A percentile compares a stretch with the other conserved stretches of the same genome.
Evolutionary conservation across 805 yeast genomes (phyloP).

Genomic region (Hanseniaspora vineae): DNA sequence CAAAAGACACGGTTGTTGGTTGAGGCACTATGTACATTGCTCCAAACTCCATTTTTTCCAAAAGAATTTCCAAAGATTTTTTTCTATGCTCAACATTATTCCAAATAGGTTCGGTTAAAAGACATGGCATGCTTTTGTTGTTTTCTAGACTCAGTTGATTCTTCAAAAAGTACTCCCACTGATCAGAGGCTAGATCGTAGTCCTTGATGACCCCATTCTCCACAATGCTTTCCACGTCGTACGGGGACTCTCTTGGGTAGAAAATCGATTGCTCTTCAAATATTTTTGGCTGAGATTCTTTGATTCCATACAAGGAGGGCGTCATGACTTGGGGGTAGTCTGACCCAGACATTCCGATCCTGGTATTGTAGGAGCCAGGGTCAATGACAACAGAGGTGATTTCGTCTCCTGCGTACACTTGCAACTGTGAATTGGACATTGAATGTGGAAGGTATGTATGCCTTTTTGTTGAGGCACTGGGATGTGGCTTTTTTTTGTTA

Average conservation of each 20-base stretch:
- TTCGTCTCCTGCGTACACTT: constrained; percentile 57
- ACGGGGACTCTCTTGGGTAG: constrained; percentile 35
- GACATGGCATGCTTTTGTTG: constrained; percentile 37
- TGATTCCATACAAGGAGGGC: constrained; percentile 50
- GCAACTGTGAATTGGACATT: constrained; percentile 21
- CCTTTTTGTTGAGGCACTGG: neutral
- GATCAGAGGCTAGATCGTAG: constrained; percentile 77
- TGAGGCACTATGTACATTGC: constrained; percentile 71
- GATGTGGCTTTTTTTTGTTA: too few species aligned
- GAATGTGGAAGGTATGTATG: too few species aligned
- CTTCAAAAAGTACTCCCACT: constrained; percentile 52
- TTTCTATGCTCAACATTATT: constrained; percentile 52
- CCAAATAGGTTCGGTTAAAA: constrained; percentile 85
- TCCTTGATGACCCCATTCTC: constrained; percentile 54
- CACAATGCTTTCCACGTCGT: constrained; percentile 44
- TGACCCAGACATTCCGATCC: constrained; percentile 87
- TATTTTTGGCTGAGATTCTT: constrained; percentile 10
- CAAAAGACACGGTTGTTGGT: constrained; percentile 83
- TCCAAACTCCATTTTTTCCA: constrained; percentile 60
- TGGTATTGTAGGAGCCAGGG: constrained; percentile 75
- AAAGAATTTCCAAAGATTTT: constrained; percentile 55
- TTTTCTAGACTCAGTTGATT: constrained; percentile 35
- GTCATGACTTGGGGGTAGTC: constrained; percentile 68
- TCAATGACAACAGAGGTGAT: constrained; percentile 84
- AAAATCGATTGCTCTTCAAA: constrained; percentile 31